Percentiles rank a stretch among this genome's conserved stretches.
Conservation (phyloP, 345 rosid species). For the Brassica juncea region DNA sequence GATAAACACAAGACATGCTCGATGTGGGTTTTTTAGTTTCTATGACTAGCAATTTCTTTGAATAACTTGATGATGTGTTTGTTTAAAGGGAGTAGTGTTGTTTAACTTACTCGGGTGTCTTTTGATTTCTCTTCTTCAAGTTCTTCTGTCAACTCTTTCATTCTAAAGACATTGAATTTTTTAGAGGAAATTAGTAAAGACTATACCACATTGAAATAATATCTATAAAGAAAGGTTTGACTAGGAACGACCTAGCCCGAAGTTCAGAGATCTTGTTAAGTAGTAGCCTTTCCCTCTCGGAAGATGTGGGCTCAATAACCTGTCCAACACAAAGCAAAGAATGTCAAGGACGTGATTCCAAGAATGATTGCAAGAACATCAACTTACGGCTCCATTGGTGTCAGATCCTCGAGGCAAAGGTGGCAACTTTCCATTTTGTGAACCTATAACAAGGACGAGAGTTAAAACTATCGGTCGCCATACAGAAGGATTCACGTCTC, state of each 20-base stretch:
- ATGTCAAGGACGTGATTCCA: slow-evolving; percentile 11
- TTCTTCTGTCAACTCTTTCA: slow-evolving; percentile 62
- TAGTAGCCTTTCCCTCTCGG: slow-evolving; percentile 73
- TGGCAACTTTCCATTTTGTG: slow-evolving; percentile 86
- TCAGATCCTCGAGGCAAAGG: slow-evolving; percentile 66
- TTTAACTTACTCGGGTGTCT: slow-evolving; percentile 61
- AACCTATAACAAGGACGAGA: slow-evolving; percentile 44
- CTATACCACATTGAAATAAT: not conserved
- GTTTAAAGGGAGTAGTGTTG: not conserved
- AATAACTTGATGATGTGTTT: not conserved
- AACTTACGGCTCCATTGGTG: slow-evolving; percentile 71
- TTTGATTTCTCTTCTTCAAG: slow-evolving; percentile 66
- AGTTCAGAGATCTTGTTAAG: slow-evolving; percentile 73
- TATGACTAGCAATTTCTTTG: not conserved
- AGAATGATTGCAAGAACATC: not conserved
- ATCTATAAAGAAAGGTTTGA: not conserved
- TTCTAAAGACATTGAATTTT: slow-evolving; percentile 47
- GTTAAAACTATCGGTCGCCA: not conserved
- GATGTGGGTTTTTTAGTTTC: slow-evolving; percentile 2
- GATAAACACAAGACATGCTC: slow-evolving; percentile 2
- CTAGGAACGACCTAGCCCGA: slow-evolving; percentile 63
- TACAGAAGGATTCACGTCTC: slow-evolving; percentile 18
- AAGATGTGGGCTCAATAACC: slow-evolving; percentile 60
- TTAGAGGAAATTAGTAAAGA: slow-evolving; percentile 16
- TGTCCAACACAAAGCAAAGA: slow-evolving; percentile 30